phyloP scores from a whole-genome alignment of 2,329 filamentous ascomycete species.

The Colletotrichum trifolii region DNA sequence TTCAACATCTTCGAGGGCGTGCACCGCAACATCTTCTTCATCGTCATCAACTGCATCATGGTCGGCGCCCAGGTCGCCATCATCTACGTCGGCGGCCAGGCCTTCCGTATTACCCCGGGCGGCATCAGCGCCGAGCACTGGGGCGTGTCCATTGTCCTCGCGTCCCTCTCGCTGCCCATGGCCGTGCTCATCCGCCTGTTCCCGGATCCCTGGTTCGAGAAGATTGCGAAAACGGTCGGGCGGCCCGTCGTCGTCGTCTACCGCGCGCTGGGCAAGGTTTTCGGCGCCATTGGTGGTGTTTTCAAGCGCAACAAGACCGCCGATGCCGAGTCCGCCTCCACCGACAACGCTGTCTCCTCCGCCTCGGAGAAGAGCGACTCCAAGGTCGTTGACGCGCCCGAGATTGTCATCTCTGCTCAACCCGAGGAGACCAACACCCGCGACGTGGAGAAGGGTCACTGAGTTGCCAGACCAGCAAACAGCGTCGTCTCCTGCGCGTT shows the following conservation, averaged over 20 bases:
- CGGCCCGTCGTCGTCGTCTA: slow-evolving; percentile 96
- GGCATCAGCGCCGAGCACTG: slow-evolving; percentile 62
- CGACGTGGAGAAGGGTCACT: slow-evolving; percentile 30
- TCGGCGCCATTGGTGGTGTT: slow-evolving; percentile 32
- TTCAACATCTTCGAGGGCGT: slow-evolving; percentile 71
- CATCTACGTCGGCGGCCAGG: slow-evolving; percentile 65
- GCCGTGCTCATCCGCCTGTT: slow-evolving; percentile 61
- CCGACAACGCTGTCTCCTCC: slow-evolving; percentile 7
- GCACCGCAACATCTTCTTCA: slow-evolving; percentile 67
- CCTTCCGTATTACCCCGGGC: slow-evolving; percentile 57
- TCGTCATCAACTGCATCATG: slow-evolving; percentile 67
- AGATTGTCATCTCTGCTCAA: slow-evolving; percentile 30
- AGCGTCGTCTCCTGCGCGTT: background rate
- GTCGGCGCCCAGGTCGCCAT: slow-evolving; percentile 67
- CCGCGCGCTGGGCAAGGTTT: slow-evolving; percentile 43
- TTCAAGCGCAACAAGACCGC: slow-evolving; percentile 28
- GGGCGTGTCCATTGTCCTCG: slow-evolving; percentile 63
- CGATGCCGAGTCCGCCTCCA: slow-evolving; percentile 6
- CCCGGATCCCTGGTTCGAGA: slow-evolving; percentile 72
- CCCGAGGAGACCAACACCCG: slow-evolving; percentile 13
- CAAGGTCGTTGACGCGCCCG: slow-evolving; percentile 17
- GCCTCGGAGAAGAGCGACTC: slow-evolving; percentile 11
- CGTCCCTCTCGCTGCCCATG: slow-evolving; percentile 61
- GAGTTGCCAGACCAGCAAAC: too few species aligned
- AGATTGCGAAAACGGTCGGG: slow-evolving; percentile 99